Evolutionary conservation across 2,329 filamentous ascomycete genomes (phyloP).

Genomic region (Beauveria scarabaeidicola): DNA sequence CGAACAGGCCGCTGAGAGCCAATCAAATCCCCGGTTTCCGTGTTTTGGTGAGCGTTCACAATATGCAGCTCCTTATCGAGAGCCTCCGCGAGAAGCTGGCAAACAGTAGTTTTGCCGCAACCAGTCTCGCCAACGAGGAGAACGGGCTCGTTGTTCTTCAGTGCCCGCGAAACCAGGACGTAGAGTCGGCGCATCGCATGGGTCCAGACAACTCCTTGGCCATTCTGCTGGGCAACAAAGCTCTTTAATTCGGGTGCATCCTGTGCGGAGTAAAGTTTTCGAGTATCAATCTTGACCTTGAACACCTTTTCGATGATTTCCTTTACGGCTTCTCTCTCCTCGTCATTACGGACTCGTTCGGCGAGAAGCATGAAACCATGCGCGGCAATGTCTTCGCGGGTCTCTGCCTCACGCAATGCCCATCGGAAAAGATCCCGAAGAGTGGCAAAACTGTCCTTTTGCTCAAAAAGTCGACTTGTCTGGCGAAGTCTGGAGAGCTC

Average conservation of each 20-base stretch:
- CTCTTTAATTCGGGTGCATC: constrained; percentile 47
- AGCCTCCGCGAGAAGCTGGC: constrained; percentile 81
- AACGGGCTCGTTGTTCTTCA: constrained; percentile 87
- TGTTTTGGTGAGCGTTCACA: constrained; percentile 96
- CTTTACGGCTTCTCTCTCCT: constrained; percentile 79
- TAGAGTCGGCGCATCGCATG: constrained; percentile 88
- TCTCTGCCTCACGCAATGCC: constrained; percentile 79
- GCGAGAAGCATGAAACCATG: constrained; percentile 96
- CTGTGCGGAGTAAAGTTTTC: constrained; percentile 59
- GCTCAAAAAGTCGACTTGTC: constrained; percentile 85
- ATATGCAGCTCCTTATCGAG: constrained; percentile 70
- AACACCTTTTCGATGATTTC: constrained; percentile 83
- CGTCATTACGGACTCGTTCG: constrained; percentile 84
- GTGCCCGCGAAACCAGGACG: constrained; percentile 75
- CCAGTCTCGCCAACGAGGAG: constrained; percentile 93
- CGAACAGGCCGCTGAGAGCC: constrained; percentile 87
- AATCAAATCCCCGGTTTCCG: constrained; percentile 94
- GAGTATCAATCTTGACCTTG: constrained; percentile 72
- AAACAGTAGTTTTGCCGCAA: constrained; percentile 95
- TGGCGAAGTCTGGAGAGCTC: constrained; percentile 86
- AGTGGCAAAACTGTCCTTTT: constrained; percentile 95
- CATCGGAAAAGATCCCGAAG: constrained; percentile 92
- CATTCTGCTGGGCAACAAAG: constrained; percentile 37
- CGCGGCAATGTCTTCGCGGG: constrained; percentile 75
- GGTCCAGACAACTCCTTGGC: constrained; percentile 80